These are phyloP conservation scores for Ascoidea rubescens DNA, from an alignment of 805 yeast species.

Conservation along the genomic window DNA sequence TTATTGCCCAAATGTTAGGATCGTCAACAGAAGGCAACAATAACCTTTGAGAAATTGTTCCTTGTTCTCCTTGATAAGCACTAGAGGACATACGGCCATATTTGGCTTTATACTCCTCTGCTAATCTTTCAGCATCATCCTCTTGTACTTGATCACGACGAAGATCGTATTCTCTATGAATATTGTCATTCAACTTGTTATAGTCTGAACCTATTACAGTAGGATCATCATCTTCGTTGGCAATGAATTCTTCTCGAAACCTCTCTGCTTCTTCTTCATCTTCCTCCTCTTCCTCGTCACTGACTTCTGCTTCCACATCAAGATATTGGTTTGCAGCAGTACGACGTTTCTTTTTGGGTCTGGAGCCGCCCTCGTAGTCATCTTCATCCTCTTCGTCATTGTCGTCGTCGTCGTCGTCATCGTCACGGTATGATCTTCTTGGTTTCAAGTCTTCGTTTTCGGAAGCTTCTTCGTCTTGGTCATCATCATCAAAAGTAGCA, in stretches of 20 bases:
- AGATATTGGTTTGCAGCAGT: conserved; percentile 61
- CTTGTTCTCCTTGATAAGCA: conserved; percentile 69
- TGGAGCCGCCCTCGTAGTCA: conserved; percentile 38
- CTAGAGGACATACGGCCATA: conserved; percentile 69
- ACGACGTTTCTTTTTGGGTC: conserved; percentile 30
- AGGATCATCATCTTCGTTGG: conserved; percentile 50
- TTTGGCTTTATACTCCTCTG: conserved; percentile 81
- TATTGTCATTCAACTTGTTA: conserved; percentile 46
- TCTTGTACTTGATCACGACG: conserved; percentile 77
- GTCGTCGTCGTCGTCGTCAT: conserved; percentile 15
- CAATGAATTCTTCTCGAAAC: conserved; percentile 69
- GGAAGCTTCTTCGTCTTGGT: conserved; percentile 7
- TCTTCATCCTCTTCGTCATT: conserved; percentile 33
- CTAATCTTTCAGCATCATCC: conserved; percentile 88
- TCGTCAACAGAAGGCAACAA: conserved; percentile 92
- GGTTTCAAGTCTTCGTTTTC: conserved; percentile 5
- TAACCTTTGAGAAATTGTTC: conserved; percentile 83
- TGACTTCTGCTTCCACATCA: conserved; percentile 98
- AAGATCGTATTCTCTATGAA: conserved; percentile 85
- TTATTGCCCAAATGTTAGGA: conserved; percentile 90
- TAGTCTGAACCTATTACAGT: conserved; percentile 26
- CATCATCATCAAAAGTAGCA: conserved; percentile 5
- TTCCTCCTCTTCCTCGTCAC: conserved; percentile 94
- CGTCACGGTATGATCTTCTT: conserved; percentile 16
- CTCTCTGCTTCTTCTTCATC: conserved; percentile 90